A percentile compares a stretch with the other conserved stretches of the same genome.
Evolutionary conservation across 257 asterid species (phyloP).

Genomic region (Asclepias syriaca): DNA sequence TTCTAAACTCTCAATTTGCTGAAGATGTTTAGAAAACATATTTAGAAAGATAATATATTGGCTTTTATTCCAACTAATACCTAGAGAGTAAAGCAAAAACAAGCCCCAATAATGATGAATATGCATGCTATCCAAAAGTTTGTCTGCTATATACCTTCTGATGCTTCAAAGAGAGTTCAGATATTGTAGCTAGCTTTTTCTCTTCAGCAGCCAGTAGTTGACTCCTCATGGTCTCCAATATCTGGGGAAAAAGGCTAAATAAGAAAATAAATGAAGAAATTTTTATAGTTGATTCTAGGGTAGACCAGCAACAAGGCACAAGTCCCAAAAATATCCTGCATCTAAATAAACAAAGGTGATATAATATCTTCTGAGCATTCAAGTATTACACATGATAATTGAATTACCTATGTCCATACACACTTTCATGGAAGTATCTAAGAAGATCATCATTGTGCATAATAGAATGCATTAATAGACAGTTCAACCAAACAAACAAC

Average conservation of each 20-base stretch:
- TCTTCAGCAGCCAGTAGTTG: constrained; percentile 78
- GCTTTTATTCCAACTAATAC: constrained; percentile 4
- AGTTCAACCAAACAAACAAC: background rate
- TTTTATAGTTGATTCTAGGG: background rate
- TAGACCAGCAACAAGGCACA: background rate
- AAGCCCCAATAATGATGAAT: constrained; percentile 20
- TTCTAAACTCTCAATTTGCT: constrained; percentile 84
- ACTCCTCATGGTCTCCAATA: constrained; percentile 64
- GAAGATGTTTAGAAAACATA: constrained; percentile 18
- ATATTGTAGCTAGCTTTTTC: constrained; percentile 60
- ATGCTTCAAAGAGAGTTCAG: constrained; percentile 76
- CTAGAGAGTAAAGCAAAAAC: constrained; percentile 10
- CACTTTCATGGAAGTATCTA: background rate
- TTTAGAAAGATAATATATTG: background rate
- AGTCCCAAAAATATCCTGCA: background rate
- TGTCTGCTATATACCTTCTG: constrained; percentile 55
- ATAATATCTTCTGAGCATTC: background rate
- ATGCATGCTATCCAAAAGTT: constrained; percentile 11
- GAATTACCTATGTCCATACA: background rate
- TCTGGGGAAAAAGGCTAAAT: constrained; percentile 34
- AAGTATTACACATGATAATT: background rate
- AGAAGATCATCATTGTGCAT: background rate
- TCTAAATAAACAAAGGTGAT: background rate
- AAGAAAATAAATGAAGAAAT: constrained; percentile 2
- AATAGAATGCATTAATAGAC: background rate